Evolutionary conservation across 345 rosid species (phyloP), one percentile per base, ranked within the genome.

Genomic region (Gynandropsis gynandra): DNA sequence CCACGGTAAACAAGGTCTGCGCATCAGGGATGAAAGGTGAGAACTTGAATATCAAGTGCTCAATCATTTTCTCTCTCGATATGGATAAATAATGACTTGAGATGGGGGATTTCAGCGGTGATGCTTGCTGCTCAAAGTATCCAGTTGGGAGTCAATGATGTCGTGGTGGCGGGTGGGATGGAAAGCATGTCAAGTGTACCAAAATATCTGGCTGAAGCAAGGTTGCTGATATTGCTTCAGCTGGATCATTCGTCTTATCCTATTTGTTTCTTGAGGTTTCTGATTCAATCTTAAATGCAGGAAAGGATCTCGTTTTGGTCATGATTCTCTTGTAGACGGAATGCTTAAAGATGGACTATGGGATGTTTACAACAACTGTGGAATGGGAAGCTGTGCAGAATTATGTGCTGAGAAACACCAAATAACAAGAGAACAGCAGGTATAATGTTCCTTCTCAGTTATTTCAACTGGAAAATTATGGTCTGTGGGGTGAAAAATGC

Each of bases 21-120:
- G 93, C 98, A 41, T 85, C 98, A 14, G 98, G 97, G 67, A 87
- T 92, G 98, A 92, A 92, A 82, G 98, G 98, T 92, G 9, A 56
- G 53, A 13, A 9, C 49, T 18, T 38, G 13, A 9, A 38, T 15
- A 11, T 37, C 45, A 33, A 41, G 6, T 42, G 2, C 42, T 12
- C 40, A 27, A 3, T 37, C 35, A 31, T 31, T 36, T 1, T 1
- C 0, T 62, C 50, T 31, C 40, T 16, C 6, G 13, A 42, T 52
- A 10, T 35, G 19, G 41, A 33, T 4, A 20, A 16, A 7, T 15
- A 7, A 34, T 62, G 29, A 40, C 38, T 14, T 47, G 38, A 20
- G 15, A 54, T 46, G 9, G 56, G 48, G 60, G 20, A 16, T 70
- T 70, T 66, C 83, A 92, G 98, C 98, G 38, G 79, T 90, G 4